These are phyloP conservation scores for Diaporthe sp. DNA, from an alignment of 2,329 filamentous ascomycete species.

Conservation along the genomic window DNA sequence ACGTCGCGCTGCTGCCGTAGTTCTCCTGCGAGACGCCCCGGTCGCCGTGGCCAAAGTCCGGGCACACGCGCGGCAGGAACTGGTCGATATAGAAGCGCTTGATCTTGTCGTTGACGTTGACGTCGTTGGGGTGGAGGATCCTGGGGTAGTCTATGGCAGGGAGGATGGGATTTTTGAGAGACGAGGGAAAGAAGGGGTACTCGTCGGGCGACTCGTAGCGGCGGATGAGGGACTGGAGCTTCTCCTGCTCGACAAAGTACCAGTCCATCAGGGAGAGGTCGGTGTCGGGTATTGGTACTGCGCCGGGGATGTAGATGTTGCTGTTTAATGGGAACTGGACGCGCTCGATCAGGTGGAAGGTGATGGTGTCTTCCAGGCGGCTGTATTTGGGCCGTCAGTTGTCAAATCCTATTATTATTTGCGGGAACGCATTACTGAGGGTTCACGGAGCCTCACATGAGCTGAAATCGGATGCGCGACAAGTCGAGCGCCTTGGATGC, in stretches of 20 bases:
- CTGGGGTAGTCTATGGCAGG: conserved; percentile 88
- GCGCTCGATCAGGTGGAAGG: conserved; percentile 95
- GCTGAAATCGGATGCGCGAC: conserved; percentile 90
- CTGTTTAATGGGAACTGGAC: conserved; percentile 96
- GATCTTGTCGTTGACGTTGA: conserved; percentile 91
- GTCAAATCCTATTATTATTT: too few species aligned
- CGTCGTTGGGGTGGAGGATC: conserved; percentile 88
- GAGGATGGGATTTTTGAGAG: conserved; percentile 85
- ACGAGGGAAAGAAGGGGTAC: conserved; percentile 94
- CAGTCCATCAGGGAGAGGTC: conserved; percentile 91
- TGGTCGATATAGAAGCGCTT: conserved; percentile 86
- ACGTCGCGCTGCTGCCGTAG: conserved; percentile 92
- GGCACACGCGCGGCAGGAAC: conserved; percentile 87
- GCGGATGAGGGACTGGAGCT: conserved; percentile 90
- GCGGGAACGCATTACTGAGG: neutral
- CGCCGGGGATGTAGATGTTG: conserved; percentile 86
- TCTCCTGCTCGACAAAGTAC: conserved; percentile 91
- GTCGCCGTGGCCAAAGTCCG: conserved; percentile 82
- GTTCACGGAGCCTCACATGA: conserved; percentile 75
- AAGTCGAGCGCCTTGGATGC: conserved; percentile 89
- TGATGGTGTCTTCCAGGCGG: conserved; percentile 97
- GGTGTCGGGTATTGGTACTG: conserved; percentile 81
- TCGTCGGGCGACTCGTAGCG: conserved; percentile 97
- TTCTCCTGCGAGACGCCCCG: conserved; percentile 91
- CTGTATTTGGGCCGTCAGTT: conserved; percentile 60